Evolutionary conservation across 2,329 filamentous ascomycete genomes (phyloP), one percentile per base, ranked within the genome.

Genomic region (Epichloe typhina): DNA sequence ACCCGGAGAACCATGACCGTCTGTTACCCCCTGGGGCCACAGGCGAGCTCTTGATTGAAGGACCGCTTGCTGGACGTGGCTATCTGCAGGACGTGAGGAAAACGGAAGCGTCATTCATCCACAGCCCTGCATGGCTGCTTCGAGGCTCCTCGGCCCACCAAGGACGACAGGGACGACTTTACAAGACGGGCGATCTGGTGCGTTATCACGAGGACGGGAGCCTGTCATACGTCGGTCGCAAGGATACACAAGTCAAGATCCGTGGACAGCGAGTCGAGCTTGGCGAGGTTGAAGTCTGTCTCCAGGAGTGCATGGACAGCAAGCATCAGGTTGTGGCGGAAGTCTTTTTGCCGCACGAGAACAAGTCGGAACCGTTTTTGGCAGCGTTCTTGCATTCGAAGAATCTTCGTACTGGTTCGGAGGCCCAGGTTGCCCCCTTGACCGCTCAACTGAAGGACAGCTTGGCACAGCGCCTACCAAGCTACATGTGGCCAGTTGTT

Each of bases 101-200:
- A 62, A 84, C 81, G 0, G 69, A 69, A 2, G 71, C 72, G 23
- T 72, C 72, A 0, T 85, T 84, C 53, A 74, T 84, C 42, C 64
- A 70, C 9, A 68, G 79, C 49, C 79, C 77, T 0, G 61, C 61
- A 0, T 83, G 78, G 75, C 66, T 77, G 58, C 61, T 67, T 3
- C 61, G 62, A 0, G 72, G 73, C 5, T 60, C 66, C 21, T 62
- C 62, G 2, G 15, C 33, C 6, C 64, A 11, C 5, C 19, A 3
- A n/a, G 41, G 33, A 56, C 59, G 2, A 67, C n/a, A 56, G 58
- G 42, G 60, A 60, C 54, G 57, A 21, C 23, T 56, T 13, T 60
- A 61, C 49, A 55, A 50, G 40, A 59, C 60, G 1, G 60, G 60
- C 8, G 60, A 62, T 38, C 42, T 58, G 17, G 59, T 58, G 1